Evolutionary conservation across 225 moss, liverwort and hornwort species (phyloP).

Genomic region (Polytrichum commune): DNA sequence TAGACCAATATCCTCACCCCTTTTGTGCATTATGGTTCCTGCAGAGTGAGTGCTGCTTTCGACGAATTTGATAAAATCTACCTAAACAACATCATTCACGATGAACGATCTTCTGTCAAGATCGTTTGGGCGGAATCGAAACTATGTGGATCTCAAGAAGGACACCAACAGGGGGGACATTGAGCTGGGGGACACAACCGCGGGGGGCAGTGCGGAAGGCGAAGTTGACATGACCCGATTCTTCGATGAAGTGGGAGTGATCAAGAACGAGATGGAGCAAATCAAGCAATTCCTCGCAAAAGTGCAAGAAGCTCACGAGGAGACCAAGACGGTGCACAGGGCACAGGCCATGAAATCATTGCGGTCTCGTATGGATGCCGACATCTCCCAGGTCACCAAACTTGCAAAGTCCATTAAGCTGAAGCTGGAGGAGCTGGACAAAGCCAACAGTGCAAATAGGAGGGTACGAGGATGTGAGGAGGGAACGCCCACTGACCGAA

Average conservation of each 20-base stretch:
- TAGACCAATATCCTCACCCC: no score
- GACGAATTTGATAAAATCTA: no score
- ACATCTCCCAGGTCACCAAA: conserved; percentile 52
- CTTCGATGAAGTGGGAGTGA: conserved; percentile 48
- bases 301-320: conserved; percentile 39
- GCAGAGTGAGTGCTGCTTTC: no score
- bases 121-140: conserved; percentile 42
- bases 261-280: conserved; percentile 54
- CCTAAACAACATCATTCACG: neutral
- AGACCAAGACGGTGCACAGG: conserved; percentile 44
- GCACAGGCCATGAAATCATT: conserved; percentile 57
- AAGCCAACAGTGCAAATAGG: conserved; percentile 50
- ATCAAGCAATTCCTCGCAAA: conserved; percentile 52
- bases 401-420: conserved; percentile 43
- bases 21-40: no score
- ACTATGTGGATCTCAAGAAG: conserved; percentile 50
- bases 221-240: conserved; percentile 45
- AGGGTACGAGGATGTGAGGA: conserved; percentile 42
- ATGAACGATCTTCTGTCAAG: conserved; percentile 56
- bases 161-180: conserved; percentile 28
- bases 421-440: conserved; percentile 49
- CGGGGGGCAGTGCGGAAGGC: conserved; percentile 2
- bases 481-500: conserved; percentile 54
- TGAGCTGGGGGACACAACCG: conserved; percentile 22
- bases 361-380: conserved; percentile 53